Evolutionary conservation across 2,329 filamentous ascomycete species (phyloP), one percentile per base, ranked within the genome.

Genomic region (Zymoseptoria ardabiliae): DNA sequence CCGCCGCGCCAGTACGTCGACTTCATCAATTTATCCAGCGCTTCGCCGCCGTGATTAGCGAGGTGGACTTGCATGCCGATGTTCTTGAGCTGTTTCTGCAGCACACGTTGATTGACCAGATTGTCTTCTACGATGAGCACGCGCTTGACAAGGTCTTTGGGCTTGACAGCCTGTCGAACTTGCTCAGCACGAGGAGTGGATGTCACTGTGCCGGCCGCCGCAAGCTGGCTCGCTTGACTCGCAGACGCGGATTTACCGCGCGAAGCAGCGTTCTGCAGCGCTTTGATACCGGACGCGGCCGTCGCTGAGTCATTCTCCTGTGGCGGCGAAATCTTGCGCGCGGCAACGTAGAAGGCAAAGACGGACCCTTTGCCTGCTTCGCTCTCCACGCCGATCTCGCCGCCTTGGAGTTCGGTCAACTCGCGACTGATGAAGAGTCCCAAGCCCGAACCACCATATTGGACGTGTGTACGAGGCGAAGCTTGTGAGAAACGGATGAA

Each of bases 401-500:
- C 90, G 20, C 89, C 88, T 70, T 92, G 89, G 10, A 93, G 77
- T 70, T 93, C 89, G 0, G 88, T 90, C n/a, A 94, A 79, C 57
- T 89, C 84, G 22, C 88, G 82, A 45, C 86, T 89, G 64, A 93
- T 92, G 72, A 91, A 93, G 0, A 93, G 77, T 0, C 90, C 90
- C 1, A 94, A 79, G 0, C 90, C 90, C 0, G 86, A 89, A 0
- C 90, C 90, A 21, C 89, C 90, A 64, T 93, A 91, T 65, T 90
- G 85, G 17, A 90, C 85, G 64, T 91, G 88, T 0, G 88, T 91
- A 54, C 84, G 83, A 1, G 88, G 86, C 21, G 84, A 90, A 0
- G 88, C 88, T 73, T 93, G 90, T 6, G 87, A 86, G 71, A 94
- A 94, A 21, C 88, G 83, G 65, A 90, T 84, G 73, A 93, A 94